These are phyloP conservation scores for Malus domestica DNA, from an alignment of 306 rosid genomes.

Conservation along the genomic window ASM211411v1 NC_041800.1:28823733-28824232, in stretches of 20 bases:
- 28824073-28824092: conserved; percentile 30
- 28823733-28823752: conserved; percentile 26
- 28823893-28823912: conserved; percentile 22
- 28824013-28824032: conserved; percentile 30
- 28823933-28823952: conserved; percentile 22
- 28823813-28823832: conserved; percentile 55
- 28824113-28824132: conserved; percentile 33
- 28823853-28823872: conserved; percentile 37
- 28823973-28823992: conserved; percentile 25
- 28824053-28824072: conserved; percentile 35
- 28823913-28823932: conserved; percentile 31
- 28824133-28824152: conserved; percentile 35
- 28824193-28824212: conserved; percentile 52
- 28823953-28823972: conserved; percentile 32
- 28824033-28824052: conserved; percentile 38
- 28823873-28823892: conserved; percentile 50
- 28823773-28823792: conserved; percentile 54
- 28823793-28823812: conserved; percentile 84
- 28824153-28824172: conserved; percentile 34
- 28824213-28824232: conserved; percentile 30
- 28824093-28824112: conserved; percentile 31
- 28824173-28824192: conserved; percentile 75
- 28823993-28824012: conserved; percentile 33
- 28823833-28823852: conserved; percentile 32
- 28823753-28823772: conserved; percentile 32